Evolutionary conservation across 2,329 filamentous ascomycete species (phyloP).

Genomic region (Claviceps spartinae): DNA sequence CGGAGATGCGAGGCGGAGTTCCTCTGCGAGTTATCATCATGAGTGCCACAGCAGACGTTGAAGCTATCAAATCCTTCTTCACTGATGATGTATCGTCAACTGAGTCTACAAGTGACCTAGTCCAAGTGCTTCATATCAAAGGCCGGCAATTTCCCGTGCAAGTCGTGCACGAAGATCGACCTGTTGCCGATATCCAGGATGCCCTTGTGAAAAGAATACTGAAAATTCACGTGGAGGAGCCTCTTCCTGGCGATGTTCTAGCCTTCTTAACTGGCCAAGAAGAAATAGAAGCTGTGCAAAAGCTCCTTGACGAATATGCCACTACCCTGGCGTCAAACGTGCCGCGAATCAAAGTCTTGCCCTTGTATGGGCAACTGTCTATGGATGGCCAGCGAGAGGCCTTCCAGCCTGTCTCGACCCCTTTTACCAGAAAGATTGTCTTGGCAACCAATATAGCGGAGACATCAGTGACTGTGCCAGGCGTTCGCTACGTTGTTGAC

Average conservation of each 20-base stretch:
- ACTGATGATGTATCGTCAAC: slow-evolving; percentile 16
- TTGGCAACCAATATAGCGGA: slow-evolving; percentile 97
- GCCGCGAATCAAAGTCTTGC: slow-evolving; percentile 59
- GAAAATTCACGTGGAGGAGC: slow-evolving; percentile 74
- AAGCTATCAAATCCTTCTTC: slow-evolving; percentile 68
- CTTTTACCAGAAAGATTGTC: slow-evolving; percentile 75
- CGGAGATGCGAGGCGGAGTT: slow-evolving; percentile 52
- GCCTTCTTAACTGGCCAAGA: slow-evolving; percentile 90
- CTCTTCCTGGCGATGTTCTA: slow-evolving; percentile 84
- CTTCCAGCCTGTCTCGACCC: slow-evolving; percentile 59
- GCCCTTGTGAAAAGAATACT: slow-evolving; percentile 70
- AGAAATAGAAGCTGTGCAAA: slow-evolving; percentile 72
- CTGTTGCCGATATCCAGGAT: slow-evolving; percentile 72
- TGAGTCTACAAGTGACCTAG: slow-evolving; percentile 6
- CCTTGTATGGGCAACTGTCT: slow-evolving; percentile 80
- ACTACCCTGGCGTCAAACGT: slow-evolving; percentile 58
- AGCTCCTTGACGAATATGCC: slow-evolving; percentile 69
- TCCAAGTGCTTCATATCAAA: slow-evolving; percentile 51
- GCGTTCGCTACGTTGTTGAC: slow-evolving; percentile 83
- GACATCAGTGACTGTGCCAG: slow-evolving; percentile 89
- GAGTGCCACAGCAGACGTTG: slow-evolving; percentile 90
- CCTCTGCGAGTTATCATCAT: slow-evolving; percentile 86
- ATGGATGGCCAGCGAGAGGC: slow-evolving; percentile 76
- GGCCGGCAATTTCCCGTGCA: slow-evolving; percentile 82
- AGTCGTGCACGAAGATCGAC: slow-evolving; percentile 56